Conservation (phyloP, 106 monocot genomes). For the Allium fistulosum region DNA sequence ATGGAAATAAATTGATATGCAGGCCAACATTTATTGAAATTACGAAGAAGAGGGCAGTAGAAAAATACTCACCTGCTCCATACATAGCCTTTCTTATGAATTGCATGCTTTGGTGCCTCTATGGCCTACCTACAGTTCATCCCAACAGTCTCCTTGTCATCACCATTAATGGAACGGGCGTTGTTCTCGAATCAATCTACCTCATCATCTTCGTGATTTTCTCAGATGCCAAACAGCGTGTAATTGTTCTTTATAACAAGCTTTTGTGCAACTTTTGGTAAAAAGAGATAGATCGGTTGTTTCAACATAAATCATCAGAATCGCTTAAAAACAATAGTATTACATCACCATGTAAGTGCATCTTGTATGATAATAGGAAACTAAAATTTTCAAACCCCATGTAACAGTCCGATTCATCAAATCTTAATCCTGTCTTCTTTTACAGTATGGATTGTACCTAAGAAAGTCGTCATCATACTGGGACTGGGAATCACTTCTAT, state of each 20-base stretch:
- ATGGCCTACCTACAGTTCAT: slow-evolving; percentile 47
- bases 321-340: too few relatives aligned
- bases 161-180: slow-evolving; percentile 50
- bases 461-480: too few relatives aligned
- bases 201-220: slow-evolving; percentile 39
- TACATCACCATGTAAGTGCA: too few relatives aligned
- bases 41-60: slow-evolving; percentile 36
- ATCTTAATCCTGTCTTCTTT: too few relatives aligned
- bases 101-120: slow-evolving; percentile 58
- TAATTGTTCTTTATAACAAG: not conserved
- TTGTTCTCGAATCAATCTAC: slow-evolving; percentile 18
- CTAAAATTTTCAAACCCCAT: too few relatives aligned
- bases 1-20: not conserved
- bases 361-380: too few relatives aligned
- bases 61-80: slow-evolving; percentile 48
- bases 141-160: slow-evolving; percentile 41
- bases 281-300: not conserved
- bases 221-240: slow-evolving; percentile 10
- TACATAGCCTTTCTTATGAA: slow-evolving; percentile 57
- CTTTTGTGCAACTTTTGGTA: too few relatives aligned
- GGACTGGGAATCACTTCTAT: too few relatives aligned
- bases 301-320: not conserved
- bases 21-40: slow-evolving; percentile 40
- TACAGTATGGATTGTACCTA: too few relatives aligned
- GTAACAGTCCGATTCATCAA: too few relatives aligned